Evolutionary conservation across 495 filamentous ascomycete species (phyloP).

Genomic region (Penicillium parvum): DNA sequence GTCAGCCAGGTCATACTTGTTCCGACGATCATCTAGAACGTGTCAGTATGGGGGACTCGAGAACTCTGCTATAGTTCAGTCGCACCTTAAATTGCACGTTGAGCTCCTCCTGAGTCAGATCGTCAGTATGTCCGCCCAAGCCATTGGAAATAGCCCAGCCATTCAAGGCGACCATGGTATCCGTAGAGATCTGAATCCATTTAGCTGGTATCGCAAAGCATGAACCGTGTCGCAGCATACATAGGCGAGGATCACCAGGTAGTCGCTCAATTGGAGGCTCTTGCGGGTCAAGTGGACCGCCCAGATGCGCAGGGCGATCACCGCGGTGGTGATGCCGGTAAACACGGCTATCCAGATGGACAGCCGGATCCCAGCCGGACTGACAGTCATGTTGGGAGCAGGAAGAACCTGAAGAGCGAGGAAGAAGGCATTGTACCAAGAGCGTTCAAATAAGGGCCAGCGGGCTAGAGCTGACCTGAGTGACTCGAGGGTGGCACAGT

Average conservation of each 20-base stretch:
- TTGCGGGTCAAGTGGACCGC: constrained; percentile 6
- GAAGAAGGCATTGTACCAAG: too few species aligned
- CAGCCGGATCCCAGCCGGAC: constrained; percentile 3
- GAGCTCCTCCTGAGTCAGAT: constrained; percentile 1
- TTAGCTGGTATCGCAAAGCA: background rate
- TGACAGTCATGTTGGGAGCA: constrained; percentile 3
- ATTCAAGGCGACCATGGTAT: constrained; percentile 2
- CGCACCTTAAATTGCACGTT: constrained; percentile 4
- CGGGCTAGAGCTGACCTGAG: background rate
- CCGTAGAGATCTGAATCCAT: background rate
- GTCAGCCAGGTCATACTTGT: constrained; percentile 7
- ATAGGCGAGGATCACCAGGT: constrained; percentile 5
- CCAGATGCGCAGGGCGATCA: constrained; percentile 5
- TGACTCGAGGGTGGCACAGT: too few species aligned
- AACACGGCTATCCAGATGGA: constrained; percentile 11
- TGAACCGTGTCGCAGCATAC: background rate
- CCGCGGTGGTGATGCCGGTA: constrained; percentile 1
- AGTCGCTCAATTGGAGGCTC: constrained; percentile 3
- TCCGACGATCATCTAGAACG: constrained; percentile 3
- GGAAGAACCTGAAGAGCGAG: background rate
- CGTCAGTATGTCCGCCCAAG: constrained; percentile 1
- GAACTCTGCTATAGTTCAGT: background rate
- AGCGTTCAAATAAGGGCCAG: background rate
- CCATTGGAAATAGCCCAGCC: constrained; percentile 5
- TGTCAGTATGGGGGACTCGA: background rate